Conservation (phyloP, 2,329 filamentous ascomycete species). For the Apiospora kogelbergensis region DNA sequence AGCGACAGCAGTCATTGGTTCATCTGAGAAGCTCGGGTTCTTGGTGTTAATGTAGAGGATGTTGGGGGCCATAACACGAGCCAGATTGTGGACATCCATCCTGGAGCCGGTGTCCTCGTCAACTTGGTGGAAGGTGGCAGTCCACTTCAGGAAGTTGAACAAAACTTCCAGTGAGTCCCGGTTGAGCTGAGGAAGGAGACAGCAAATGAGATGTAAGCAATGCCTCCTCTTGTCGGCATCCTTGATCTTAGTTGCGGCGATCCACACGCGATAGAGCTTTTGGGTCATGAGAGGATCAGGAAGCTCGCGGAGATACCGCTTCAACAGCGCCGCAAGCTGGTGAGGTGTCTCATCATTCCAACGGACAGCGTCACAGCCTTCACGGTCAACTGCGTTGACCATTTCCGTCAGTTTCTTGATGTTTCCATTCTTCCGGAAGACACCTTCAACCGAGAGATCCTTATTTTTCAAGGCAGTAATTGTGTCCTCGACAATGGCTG, state of each 20-base stretch:
- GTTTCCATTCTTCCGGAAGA: conserved; percentile 99
- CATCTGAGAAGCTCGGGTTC: conserved; percentile 70
- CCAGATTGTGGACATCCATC: conserved; percentile 98
- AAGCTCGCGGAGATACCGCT: conserved; percentile 91
- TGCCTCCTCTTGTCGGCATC: conserved; percentile 81
- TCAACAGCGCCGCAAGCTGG: conserved; percentile 88
- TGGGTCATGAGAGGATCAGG: conserved; percentile 93
- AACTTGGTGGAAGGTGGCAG: conserved; percentile 93
- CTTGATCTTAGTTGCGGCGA: conserved; percentile 82
- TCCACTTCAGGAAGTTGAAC: conserved; percentile 96
- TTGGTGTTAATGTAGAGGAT: conserved; percentile 75
- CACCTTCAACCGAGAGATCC: conserved; percentile 97
- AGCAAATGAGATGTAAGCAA: conserved; percentile 87
- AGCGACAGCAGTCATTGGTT: conserved; percentile 91
- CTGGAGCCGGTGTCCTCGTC: conserved; percentile 97
- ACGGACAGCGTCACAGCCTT: conserved; percentile 82
- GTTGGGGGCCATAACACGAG: conserved; percentile 96
- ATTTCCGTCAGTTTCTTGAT: conserved; percentile 90
- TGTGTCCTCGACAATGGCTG: conserved; percentile 91
- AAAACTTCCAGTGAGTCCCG: conserved; percentile 93
- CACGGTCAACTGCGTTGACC: conserved; percentile 80
- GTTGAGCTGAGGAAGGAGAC: conserved; percentile 87
- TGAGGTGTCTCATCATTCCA: conserved; percentile 88
- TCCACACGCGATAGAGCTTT: conserved; percentile 89
- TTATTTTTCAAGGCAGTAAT: conserved; percentile 96